phyloP scores from a whole-genome alignment of 2,329 filamentous ascomycete genomes.

The Penicillium sp. region DNA sequence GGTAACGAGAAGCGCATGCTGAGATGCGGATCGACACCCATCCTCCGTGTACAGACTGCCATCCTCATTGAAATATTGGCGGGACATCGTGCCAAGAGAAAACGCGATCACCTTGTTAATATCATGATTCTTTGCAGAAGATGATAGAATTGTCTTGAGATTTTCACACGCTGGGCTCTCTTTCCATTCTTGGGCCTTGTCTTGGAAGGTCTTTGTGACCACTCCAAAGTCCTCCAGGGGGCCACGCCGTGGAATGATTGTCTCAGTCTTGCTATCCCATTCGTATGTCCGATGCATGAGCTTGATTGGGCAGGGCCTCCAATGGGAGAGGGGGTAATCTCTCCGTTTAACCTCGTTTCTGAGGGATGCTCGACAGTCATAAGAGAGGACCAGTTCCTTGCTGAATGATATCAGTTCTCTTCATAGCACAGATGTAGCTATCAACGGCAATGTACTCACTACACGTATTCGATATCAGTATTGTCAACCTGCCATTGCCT shows the following conservation, averaged over 20 bases:
- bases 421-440: not conserved
- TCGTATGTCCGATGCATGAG: not conserved
- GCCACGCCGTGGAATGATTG: not conserved
- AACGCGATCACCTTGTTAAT: not conserved
- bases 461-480: not conserved
- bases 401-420: not conserved
- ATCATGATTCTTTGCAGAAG: not conserved
- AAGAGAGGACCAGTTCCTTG: not conserved
- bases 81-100: not conserved
- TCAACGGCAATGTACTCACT: not conserved
- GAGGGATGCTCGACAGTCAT: not conserved
- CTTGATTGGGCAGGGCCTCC: not conserved
- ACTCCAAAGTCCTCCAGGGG: not conserved
- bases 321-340: not conserved
- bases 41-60: too few relatives aligned
- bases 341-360: not conserved
- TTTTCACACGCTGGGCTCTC: not conserved
- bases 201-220: not conserved
- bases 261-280: not conserved
- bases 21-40: not conserved
- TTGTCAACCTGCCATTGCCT: not conserved
- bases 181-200: not conserved
- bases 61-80: not conserved
- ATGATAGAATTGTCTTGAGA: not conserved
- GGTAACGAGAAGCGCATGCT: slow-evolving; percentile 11